phyloP scores from a whole-genome alignment of 2,329 filamentous ascomycete genomes.

The Colletotrichum gigasporum region DNA sequence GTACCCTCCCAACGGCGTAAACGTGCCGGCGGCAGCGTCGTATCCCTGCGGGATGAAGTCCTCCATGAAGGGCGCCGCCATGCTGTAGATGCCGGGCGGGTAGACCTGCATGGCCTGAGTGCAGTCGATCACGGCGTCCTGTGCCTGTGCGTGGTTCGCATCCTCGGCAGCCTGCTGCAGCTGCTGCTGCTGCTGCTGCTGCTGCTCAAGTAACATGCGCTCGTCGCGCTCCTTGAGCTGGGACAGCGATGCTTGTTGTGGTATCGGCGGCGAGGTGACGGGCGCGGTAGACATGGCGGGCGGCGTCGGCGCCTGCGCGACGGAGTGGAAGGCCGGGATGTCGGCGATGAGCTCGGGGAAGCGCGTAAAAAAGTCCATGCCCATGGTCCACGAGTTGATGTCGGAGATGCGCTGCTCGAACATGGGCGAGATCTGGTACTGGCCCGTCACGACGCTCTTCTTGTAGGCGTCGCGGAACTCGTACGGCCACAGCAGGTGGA shows the following conservation, averaged over 20 bases:
- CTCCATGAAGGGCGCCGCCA: slow-evolving; percentile 12
- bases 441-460: slow-evolving; percentile 36
- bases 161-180: neutral
- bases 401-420: slow-evolving; percentile 39
- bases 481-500: slow-evolving; percentile 39
- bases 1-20: slow-evolving; percentile 8
- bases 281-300: neutral
- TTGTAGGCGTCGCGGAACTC: slow-evolving; percentile 39
- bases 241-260: slow-evolving; percentile 11
- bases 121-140: slow-evolving; percentile 6
- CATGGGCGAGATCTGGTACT: slow-evolving; percentile 35
- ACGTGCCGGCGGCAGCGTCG: neutral
- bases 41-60: slow-evolving; percentile 6
- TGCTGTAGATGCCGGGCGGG: slow-evolving; percentile 1
- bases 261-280: neutral
- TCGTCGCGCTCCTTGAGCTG: slow-evolving; percentile 11
- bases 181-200: neutral
- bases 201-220: neutral
- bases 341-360: slow-evolving; percentile 44
- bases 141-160: neutral
- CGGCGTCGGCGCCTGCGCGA: slow-evolving; percentile 1
- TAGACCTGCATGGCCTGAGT: slow-evolving; percentile 21
- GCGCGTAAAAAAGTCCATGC: slow-evolving; percentile 36
- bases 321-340: slow-evolving; percentile 34
- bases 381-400: slow-evolving; percentile 42